Conservation (phyloP, 179 eudicot species). For the Silene coronaria region DNA sequence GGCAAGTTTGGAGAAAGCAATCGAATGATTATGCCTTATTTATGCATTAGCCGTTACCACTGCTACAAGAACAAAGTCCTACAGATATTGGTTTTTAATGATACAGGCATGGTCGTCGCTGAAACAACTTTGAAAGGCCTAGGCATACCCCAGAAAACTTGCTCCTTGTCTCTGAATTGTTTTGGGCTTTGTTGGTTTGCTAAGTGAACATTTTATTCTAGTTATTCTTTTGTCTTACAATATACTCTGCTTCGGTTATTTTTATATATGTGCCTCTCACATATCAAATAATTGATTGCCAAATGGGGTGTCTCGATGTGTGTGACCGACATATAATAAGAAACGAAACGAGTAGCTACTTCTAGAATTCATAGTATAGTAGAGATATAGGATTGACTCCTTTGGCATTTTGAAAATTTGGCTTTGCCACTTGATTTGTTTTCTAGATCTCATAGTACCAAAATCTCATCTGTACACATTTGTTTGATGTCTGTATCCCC, state of each 20-base stretch:
- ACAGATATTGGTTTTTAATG: not conserved
- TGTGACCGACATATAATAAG: not conserved
- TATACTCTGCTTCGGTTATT: not conserved
- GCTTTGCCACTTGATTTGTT: not conserved
- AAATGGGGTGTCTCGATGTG: not conserved
- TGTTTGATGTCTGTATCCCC: not conserved
- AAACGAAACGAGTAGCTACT: not conserved
- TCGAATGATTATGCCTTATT: conserved; percentile 3
- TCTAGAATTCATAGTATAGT: not conserved
- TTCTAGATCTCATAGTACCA: not conserved
- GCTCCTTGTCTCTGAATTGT: not conserved
- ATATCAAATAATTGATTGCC: not conserved
- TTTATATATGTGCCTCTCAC: not conserved
- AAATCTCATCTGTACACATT: not conserved
- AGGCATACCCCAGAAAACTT: not conserved
- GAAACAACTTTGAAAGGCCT: not conserved
- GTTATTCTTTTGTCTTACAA: not conserved
- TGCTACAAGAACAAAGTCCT: conserved; percentile 2
- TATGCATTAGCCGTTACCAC: not conserved
- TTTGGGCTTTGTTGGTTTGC: not conserved
- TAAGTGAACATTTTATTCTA: not conserved
- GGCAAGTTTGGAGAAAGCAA: conserved; percentile 71
- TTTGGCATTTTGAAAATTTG: no score
- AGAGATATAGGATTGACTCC: not conserved
- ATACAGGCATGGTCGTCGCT: not conserved